Evolutionary conservation across 495 filamentous ascomycete species (phyloP), one percentile per base, ranked within the genome.

Genomic region (Penicillium verhagenii): DNA sequence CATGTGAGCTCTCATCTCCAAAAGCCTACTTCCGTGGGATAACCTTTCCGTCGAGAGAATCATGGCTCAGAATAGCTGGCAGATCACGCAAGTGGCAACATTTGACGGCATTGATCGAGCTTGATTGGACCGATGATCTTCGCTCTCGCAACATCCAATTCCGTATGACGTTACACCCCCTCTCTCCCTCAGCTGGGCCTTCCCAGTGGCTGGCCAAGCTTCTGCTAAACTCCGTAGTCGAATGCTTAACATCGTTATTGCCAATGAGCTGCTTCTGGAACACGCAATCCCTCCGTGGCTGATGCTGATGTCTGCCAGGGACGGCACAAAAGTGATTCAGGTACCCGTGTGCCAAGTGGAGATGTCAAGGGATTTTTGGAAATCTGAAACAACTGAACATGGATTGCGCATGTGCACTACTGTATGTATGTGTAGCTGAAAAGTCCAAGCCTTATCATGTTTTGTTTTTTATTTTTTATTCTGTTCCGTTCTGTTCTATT

Each of bases 201-300:
- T 61, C 44, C 28, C 14, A 67, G 29, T 64, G 64, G 61, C 18
- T 25, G 18, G 45, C 38, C 48, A 47, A 45, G 31, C 48, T 47
- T 43, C 45, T 3, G 13, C 50, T 54, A 47, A 31, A 16, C 4
- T n/a, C n/a, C 4, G 16, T 55, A 50, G 59, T 26, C 57, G 63
- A 68, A 63, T 68, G 65, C 63, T 68, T 65, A 68, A 55, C 55
- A 58, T 56, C 2, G 13, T 9, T n/a, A 19, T 6, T 35, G 40
- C 65, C 65, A 66, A 63, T 68, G 54, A 51, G 16, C 9, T 14
- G 6, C 26, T n/a, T 10, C 11, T 28, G 38, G 59, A n/a, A 55
- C 65, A 58, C 62, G 65, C 65, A 68, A 65, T 52, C 59, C 33
- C 31, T n/a, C 21, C 33, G 65, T 63, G 65, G 65, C 65, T 65